Percentiles rank a stretch among this genome's conserved stretches.
phyloP scores from a whole-genome alignment of 768 basidiomycete genomes.

The Calocybe indica region DNA sequence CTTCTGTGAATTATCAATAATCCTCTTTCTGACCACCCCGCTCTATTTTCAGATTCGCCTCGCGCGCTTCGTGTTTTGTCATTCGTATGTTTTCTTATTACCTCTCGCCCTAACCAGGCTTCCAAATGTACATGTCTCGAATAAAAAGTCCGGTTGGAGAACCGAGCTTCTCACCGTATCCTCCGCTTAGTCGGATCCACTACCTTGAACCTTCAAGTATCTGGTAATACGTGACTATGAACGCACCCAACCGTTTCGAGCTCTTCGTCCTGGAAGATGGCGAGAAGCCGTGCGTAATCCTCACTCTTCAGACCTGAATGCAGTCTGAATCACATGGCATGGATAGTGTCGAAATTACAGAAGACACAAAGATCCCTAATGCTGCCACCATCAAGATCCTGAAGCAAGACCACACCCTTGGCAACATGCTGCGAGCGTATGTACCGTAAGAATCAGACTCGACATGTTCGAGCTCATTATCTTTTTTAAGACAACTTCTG shows the following conservation, averaged over 20 bases:
- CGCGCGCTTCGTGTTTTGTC: neutral
- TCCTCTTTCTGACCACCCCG: neutral
- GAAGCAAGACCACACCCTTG: constrained; percentile 97
- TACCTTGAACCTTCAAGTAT: too few species aligned
- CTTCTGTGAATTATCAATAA: neutral
- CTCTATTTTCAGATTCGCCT: neutral
- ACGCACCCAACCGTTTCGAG: constrained; percentile 92
- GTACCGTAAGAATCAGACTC: constrained; percentile 19
- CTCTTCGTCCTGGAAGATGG: constrained; percentile 89
- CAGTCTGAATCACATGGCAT: neutral
- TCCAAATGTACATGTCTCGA: neutral
- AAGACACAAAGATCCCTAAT: constrained; percentile 97
- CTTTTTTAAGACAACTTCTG: constrained; percentile 73
- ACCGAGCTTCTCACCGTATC: too few species aligned
- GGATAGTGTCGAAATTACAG: constrained; percentile 77
- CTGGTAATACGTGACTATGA: constrained; percentile 47
- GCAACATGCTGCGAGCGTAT: constrained; percentile 93
- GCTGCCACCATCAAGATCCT: constrained; percentile 92
- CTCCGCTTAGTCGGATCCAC: too few species aligned
- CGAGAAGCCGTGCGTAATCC: constrained; percentile 78
- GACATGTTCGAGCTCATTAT: neutral
- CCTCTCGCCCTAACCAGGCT: neutral
- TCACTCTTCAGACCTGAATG: neutral
- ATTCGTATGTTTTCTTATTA: constrained; percentile 1
- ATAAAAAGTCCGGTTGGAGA: neutral